A percentile compares a stretch with the other conserved stretches of the same genome.
Conservation (phyloP, 1,139 yeast genomes). For the Yamadazyma epiphylla region DNA sequence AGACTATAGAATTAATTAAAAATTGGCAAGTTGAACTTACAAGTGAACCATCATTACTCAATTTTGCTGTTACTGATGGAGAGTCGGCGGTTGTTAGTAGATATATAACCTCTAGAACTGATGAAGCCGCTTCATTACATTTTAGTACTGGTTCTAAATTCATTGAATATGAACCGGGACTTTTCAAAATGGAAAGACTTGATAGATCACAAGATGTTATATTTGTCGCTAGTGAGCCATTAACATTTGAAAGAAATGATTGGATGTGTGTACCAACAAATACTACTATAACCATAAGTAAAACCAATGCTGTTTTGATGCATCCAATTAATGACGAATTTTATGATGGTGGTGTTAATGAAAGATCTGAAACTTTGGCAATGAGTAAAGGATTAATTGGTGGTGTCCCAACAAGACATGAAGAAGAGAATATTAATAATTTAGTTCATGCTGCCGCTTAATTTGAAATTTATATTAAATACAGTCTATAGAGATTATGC, state of each 20-base stretch:
- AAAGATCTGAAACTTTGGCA: conserved; percentile 78
- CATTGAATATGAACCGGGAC: conserved; percentile 84
- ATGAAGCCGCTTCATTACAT: conserved; percentile 94
- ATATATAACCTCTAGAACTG: conserved; percentile 82
- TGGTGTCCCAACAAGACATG: conserved; percentile 33
- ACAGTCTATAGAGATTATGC: not conserved
- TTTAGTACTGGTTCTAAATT: conserved; percentile 92
- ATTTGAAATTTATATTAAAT: conserved; percentile 1
- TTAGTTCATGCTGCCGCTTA: not conserved
- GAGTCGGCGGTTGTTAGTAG: conserved; percentile 82
- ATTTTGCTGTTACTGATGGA: conserved; percentile 95
- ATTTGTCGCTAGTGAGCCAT: conserved; percentile 95
- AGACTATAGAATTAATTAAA: conserved; percentile 70
- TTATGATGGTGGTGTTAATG: conserved; percentile 62
- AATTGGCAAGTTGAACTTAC: conserved; percentile 52
- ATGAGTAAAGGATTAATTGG: conserved; percentile 92
- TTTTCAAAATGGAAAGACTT: conserved; percentile 88
- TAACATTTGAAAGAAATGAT: conserved; percentile 93
- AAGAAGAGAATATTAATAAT: conserved; percentile 1
- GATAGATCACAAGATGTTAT: conserved; percentile 91
- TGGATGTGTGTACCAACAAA: conserved; percentile 98
- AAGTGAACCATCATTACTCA: conserved; percentile 78
- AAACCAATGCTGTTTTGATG: conserved; percentile 74
- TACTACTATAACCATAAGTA: conserved; percentile 76
- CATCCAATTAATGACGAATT: conserved; percentile 92